phyloP scores from a whole-genome alignment of 2,329 filamentous ascomycete genomes.

The Aspergillus texensis region DNA sequence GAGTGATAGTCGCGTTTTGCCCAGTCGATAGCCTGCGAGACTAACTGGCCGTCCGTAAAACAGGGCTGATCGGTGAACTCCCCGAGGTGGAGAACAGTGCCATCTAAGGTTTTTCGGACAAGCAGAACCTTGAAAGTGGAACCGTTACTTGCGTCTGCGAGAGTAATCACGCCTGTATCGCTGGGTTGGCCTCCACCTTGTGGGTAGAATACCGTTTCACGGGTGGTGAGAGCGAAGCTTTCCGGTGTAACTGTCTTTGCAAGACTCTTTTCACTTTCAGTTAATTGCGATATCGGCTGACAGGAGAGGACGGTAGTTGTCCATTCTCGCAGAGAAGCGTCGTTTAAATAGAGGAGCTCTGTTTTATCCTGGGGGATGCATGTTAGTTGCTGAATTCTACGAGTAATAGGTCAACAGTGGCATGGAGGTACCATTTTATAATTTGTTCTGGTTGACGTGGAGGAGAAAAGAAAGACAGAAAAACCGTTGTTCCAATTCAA shows the following conservation, averaged over 20 bases:
- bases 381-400: background rate
- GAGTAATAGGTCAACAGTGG: background rate
- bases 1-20: conserved; percentile 32
- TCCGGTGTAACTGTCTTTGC: conserved; percentile 20
- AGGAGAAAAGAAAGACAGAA: background rate
- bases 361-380: background rate
- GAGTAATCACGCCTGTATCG: conserved; percentile 25
- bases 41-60: conserved; percentile 21
- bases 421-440: background rate
- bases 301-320: conserved; percentile 26
- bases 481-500: background rate
- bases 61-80: background rate
- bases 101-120: conserved; percentile 29
- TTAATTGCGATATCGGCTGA: conserved; percentile 22
- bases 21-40: conserved; percentile 27
- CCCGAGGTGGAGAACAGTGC: conserved; percentile 31
- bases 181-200: conserved; percentile 33
- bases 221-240: conserved; percentile 25
- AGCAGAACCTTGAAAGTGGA: conserved; percentile 26
- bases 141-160: conserved; percentile 8
- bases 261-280: conserved; percentile 24
- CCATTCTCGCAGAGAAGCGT: conserved; percentile 24
- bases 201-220: conserved; percentile 32
- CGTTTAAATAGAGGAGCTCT: conserved; percentile 30
- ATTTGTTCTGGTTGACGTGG: background rate